These are phyloP conservation scores for Chimonanthus praecox DNA, from an alignment of 164 flowering plant genomes.

Conservation along the genomic window DNA sequence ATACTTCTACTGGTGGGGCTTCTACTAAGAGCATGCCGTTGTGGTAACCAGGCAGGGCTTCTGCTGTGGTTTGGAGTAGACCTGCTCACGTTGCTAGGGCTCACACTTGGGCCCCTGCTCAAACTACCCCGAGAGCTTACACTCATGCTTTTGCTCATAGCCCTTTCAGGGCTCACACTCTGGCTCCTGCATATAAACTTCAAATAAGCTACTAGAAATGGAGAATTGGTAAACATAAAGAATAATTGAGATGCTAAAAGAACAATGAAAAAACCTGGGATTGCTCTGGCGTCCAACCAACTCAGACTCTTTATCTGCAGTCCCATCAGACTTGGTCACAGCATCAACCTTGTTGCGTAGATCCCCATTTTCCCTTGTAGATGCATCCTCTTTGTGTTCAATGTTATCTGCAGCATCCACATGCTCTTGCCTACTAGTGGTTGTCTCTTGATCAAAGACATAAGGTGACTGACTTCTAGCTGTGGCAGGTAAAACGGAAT, in stretches of 20 bases:
- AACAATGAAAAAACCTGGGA: conserved; percentile 44
- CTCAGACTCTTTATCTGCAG: conserved; percentile 64
- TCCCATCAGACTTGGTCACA: conserved; percentile 39
- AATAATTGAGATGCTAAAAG: background rate
- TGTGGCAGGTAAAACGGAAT: conserved; percentile 5
- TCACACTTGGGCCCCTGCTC: conserved; percentile 54
- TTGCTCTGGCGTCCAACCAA: conserved; percentile 65
- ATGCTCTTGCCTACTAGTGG: conserved; percentile 24
- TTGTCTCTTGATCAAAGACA: conserved; percentile 28
- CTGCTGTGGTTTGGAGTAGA: conserved; percentile 28
- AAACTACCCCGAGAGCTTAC: conserved; percentile 57
- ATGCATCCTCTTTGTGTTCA: conserved; percentile 34
- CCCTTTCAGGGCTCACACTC: conserved; percentile 69
- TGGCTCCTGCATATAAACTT: conserved; percentile 71
- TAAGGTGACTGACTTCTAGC: conserved; percentile 32
- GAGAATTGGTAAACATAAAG: background rate
- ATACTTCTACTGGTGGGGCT: conserved; percentile 45
- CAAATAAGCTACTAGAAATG: background rate
- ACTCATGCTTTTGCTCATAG: conserved; percentile 75
- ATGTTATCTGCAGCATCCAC: conserved; percentile 27
- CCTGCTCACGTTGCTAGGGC: conserved; percentile 50
- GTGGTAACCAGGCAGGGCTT: conserved; percentile 29
- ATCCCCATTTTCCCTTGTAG: conserved; percentile 69
- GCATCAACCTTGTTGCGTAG: conserved; percentile 40
- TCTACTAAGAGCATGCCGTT: conserved; percentile 34